Percentiles rank a stretch among this genome's conserved stretches.
These are phyloP conservation scores for Lecanicillium sp. DNA, from an alignment of 2,329 filamentous ascomycete genomes.

Conservation along the genomic window DNA sequence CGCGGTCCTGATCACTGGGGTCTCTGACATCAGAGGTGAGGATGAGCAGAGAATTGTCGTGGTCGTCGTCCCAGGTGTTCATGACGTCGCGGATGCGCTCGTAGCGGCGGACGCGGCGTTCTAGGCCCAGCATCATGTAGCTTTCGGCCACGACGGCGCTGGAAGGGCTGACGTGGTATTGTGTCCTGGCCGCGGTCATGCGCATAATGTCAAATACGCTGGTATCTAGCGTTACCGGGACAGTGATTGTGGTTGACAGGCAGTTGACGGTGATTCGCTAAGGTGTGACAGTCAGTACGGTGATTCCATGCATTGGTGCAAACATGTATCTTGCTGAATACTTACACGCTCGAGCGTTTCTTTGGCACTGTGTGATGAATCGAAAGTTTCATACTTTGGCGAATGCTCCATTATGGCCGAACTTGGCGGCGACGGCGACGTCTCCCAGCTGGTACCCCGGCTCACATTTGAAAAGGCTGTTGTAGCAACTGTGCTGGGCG, in stretches of 20 bases:
- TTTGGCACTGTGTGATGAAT: constrained; percentile 72
- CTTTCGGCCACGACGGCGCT: constrained; percentile 69
- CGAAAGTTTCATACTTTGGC: constrained; percentile 25
- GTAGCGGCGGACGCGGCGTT: constrained; percentile 75
- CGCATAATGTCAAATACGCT: constrained; percentile 65
- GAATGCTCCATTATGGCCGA: constrained; percentile 10
- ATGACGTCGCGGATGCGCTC: constrained; percentile 80
- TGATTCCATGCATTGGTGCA: too few relatives aligned
- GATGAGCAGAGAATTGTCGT: constrained; percentile 66
- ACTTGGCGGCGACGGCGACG: constrained; percentile 13
- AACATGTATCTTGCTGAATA: too few relatives aligned
- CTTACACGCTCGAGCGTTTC: constrained; percentile 71
- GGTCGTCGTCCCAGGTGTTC: constrained; percentile 85
- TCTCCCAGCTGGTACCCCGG: constrained; percentile 24
- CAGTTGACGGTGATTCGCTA: constrained; percentile 66
- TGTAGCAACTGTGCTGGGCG: constrained; percentile 24
- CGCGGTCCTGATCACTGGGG: constrained; percentile 45
- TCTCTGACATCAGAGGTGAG: constrained; percentile 36
- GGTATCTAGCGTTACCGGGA: constrained; percentile 69
- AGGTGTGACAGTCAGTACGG: constrained; percentile 1
- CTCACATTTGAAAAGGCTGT: constrained; percentile 27
- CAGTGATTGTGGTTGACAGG: constrained; percentile 56
- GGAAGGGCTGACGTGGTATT: constrained; percentile 53
- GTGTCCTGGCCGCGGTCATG: constrained; percentile 55
- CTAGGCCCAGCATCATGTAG: constrained; percentile 67